phyloP scores from a whole-genome alignment of 2,329 filamentous ascomycete genomes.

The Pochonia chlamydosporia region DNA sequence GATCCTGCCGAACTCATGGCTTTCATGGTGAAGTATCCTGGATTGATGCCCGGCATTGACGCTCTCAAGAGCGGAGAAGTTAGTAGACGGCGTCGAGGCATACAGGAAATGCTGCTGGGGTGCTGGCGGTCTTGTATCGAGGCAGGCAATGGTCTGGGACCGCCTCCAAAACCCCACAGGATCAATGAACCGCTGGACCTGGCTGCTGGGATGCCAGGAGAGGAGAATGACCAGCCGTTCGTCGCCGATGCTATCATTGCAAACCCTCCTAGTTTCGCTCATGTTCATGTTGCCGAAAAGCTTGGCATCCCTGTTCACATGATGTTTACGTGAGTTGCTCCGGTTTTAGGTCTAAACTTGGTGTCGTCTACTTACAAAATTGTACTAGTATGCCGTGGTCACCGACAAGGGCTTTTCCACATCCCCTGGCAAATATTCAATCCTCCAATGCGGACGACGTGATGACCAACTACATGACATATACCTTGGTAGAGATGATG shows the following conservation, averaged over 20 bases:
- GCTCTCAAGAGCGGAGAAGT: conserved; percentile 73
- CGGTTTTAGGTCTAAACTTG: too few relatives aligned
- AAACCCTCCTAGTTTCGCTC: conserved; percentile 72
- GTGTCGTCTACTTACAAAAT: too few relatives aligned
- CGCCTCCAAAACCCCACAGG: conserved; percentile 39
- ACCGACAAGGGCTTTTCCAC: conserved; percentile 77
- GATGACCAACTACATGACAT: conserved; percentile 79
- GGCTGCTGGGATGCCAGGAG: conserved; percentile 28
- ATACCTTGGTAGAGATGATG: conserved; percentile 82
- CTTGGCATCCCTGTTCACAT: conserved; percentile 70
- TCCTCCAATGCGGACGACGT: conserved; percentile 68
- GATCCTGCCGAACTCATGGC: conserved; percentile 74
- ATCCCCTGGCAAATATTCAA: conserved; percentile 78
- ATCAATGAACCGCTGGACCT: conserved; percentile 41
- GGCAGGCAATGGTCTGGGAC: conserved; percentile 60
- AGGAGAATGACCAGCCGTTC: conserved; percentile 54
- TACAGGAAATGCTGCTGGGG: conserved; percentile 73
- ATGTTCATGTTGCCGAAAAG: conserved; percentile 70
- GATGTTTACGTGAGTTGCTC: conserved; percentile 73
- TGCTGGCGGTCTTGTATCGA: conserved; percentile 86
- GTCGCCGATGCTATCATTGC: conserved; percentile 79
- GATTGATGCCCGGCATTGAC: conserved; percentile 77
- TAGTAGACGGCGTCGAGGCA: conserved; percentile 65
- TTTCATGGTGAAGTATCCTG: conserved; percentile 88
- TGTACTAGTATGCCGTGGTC: conserved; percentile 80